Percentiles rank a stretch among this genome's conserved stretches.
These are phyloP conservation scores for Rhodotorula sp. DNA, from an alignment of 1,284 basidiomycete species.

Conservation along the genomic window DNA sequence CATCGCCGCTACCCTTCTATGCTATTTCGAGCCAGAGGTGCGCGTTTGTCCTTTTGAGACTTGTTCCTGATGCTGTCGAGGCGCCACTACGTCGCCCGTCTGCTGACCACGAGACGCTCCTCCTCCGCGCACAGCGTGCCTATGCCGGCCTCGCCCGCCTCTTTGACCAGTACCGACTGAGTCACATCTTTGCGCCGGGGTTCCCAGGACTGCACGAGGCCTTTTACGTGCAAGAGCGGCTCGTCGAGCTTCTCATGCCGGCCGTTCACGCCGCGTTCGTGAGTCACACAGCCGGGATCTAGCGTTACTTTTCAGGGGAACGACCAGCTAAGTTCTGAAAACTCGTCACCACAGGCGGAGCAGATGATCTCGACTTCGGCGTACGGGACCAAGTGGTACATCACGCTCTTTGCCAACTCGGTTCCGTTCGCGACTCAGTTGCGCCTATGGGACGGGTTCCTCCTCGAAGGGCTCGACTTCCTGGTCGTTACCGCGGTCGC, in stretches of 20 bases:
- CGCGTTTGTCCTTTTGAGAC: constrained; percentile 24
- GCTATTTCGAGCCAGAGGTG: constrained; percentile 83
- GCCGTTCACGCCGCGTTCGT: constrained; percentile 74
- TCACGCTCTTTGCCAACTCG: constrained; percentile 83
- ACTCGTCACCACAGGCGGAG: constrained; percentile 56
- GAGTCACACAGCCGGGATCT: background rate
- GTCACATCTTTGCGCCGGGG: constrained; percentile 84
- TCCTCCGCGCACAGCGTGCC: constrained; percentile 55
- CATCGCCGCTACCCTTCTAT: constrained; percentile 88
- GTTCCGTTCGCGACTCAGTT: constrained; percentile 96
- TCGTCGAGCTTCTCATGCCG: constrained; percentile 81
- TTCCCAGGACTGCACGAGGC: constrained; percentile 93
- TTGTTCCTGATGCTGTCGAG: too few relatives aligned
- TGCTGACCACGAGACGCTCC: background rate
- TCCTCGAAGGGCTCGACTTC: constrained; percentile 85
- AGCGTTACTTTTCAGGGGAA: background rate
- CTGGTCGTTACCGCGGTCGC: constrained; percentile 80
- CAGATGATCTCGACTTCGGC: constrained; percentile 87
- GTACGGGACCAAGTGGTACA: constrained; percentile 99
- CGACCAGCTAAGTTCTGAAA: background rate
- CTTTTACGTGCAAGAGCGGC: constrained; percentile 87
- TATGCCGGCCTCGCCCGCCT: constrained; percentile 79
- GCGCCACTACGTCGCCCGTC: too few relatives aligned
- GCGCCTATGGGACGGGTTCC: constrained; percentile 88
- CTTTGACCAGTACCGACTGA: constrained; percentile 84